Percentiles rank a stretch among this genome's conserved stretches.
phyloP scores from a whole-genome alignment of 2,329 filamentous ascomycete species.

The Calonectria pseudoreteaudii region DNA sequence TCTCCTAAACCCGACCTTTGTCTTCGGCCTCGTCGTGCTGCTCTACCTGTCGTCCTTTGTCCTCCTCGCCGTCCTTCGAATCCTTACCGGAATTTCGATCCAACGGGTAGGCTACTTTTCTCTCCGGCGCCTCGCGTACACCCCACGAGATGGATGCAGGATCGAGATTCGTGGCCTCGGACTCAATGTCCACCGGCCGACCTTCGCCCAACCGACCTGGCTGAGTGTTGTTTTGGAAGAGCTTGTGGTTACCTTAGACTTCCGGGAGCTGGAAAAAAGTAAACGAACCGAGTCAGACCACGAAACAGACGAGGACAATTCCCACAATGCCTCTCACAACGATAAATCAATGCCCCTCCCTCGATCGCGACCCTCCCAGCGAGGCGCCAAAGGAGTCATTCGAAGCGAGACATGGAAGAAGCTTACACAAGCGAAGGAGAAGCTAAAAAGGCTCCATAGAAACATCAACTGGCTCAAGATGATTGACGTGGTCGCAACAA shows the following conservation, averaged over 20 bases:
- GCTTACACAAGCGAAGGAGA: slow-evolving; percentile 83
- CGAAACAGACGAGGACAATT: slow-evolving; percentile 44
- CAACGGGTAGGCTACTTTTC: slow-evolving; percentile 95
- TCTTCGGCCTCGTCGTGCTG: slow-evolving; percentile 87
- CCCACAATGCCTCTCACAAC: slow-evolving; percentile 38
- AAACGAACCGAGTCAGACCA: slow-evolving; percentile 47
- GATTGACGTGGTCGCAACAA: slow-evolving; percentile 88
- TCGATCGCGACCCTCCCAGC: slow-evolving; percentile 29
- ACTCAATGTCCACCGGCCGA: slow-evolving; percentile 89
- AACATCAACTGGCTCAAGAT: slow-evolving; percentile 90
- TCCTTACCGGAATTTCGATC: slow-evolving; percentile 93
- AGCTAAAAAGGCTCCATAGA: slow-evolving; percentile 85
- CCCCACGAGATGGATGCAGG: slow-evolving; percentile 86
- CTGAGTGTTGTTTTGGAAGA: slow-evolving; percentile 90
- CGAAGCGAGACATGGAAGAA: slow-evolving; percentile 84
- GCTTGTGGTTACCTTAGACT: slow-evolving; percentile 84
- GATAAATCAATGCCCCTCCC: slow-evolving; percentile 42
- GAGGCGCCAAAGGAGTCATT: slow-evolving; percentile 37
- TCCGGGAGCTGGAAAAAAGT: slow-evolving; percentile 71
- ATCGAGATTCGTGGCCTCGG: slow-evolving; percentile 92
- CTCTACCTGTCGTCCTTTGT: slow-evolving; percentile 93
- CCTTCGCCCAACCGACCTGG: slow-evolving; percentile 98
- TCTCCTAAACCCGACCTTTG: slow-evolving; percentile 80
- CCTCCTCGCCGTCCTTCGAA: slow-evolving; percentile 90
- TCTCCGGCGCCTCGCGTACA: slow-evolving; percentile 89